These are phyloP conservation scores for Rhodotorula sp. DNA, from an alignment of 1,284 basidiomycete genomes.

Conservation along the genomic window DNA sequence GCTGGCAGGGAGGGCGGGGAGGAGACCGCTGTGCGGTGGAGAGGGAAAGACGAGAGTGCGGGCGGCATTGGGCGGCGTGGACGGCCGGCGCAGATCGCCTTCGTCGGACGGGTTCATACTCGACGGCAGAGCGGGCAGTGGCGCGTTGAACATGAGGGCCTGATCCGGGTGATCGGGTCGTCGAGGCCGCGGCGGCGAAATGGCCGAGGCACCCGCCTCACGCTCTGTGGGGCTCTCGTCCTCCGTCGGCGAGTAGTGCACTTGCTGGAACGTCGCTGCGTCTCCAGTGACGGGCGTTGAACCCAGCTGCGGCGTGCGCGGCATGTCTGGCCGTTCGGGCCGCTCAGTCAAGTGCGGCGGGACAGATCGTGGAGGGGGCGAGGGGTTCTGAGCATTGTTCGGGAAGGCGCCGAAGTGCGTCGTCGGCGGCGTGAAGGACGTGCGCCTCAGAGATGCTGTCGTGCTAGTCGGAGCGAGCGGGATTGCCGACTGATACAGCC, in stretches of 20 bases:
- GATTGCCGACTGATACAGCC: slow-evolving; percentile 20
- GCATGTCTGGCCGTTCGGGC: background rate
- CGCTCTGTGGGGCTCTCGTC: too few relatives aligned
- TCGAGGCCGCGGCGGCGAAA: slow-evolving; percentile 7
- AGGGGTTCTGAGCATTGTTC: background rate
- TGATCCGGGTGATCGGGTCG: slow-evolving; percentile 7
- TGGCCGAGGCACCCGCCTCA: background rate
- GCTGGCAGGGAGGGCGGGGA: too few relatives aligned
- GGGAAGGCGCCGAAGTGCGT: background rate
- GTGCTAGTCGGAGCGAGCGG: slow-evolving; percentile 6
- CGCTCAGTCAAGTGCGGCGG: background rate
- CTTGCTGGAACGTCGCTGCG: slow-evolving; percentile 2
- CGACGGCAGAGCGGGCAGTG: background rate
- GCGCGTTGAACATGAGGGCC: slow-evolving; percentile 15
- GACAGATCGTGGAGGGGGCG: background rate
- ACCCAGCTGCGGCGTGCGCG: slow-evolving; percentile 1
- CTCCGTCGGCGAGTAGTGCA: background rate
- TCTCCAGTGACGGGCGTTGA: background rate
- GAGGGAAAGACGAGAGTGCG: too few relatives aligned
- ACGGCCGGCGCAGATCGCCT: too few relatives aligned
- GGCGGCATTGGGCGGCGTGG: too few relatives aligned
- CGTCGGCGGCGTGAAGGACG: background rate
- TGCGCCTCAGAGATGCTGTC: background rate
- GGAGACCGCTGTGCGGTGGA: background rate
- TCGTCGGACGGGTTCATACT: too few relatives aligned